Evolutionary conservation across 495 filamentous ascomycete species (phyloP).

Genomic region (Penicillium dipodomyicola): DNA sequence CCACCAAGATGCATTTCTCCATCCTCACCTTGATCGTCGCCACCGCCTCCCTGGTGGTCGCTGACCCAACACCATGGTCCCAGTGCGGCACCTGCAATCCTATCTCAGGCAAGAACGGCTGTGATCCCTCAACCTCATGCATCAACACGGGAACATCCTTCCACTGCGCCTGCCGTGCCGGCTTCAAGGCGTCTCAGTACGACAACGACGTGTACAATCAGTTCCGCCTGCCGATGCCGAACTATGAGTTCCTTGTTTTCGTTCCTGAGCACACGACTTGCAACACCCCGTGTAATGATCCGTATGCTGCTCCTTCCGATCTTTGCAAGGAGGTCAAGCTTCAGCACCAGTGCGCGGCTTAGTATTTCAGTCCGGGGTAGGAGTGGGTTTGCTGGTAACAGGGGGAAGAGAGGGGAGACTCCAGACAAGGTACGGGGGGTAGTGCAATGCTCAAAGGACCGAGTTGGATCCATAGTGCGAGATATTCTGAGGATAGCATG

Average conservation of each 20-base stretch:
- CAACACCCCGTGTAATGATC: slow-evolving; percentile 41
- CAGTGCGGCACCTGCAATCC: slow-evolving; percentile 46
- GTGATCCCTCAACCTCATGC: slow-evolving; percentile 45
- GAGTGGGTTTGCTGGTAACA: background rate
- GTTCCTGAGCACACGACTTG: slow-evolving; percentile 39
- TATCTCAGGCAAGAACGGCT: slow-evolving; percentile 41
- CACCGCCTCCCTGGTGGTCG: slow-evolving; percentile 24
- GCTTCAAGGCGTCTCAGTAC: slow-evolving; percentile 55
- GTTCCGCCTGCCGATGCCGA: slow-evolving; percentile 42
- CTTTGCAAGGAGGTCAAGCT: slow-evolving; percentile 42
- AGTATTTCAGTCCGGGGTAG: background rate
- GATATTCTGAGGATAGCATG: background rate
- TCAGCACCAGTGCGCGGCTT: slow-evolving; percentile 33
- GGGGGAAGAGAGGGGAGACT: background rate
- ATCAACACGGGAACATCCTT: slow-evolving; percentile 67
- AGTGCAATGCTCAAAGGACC: background rate
- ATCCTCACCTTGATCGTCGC: slow-evolving; percentile 26
- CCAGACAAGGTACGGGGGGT: background rate
- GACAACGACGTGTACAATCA: slow-evolving; percentile 36
- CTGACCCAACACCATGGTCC: slow-evolving; percentile 20
- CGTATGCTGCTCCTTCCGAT: slow-evolving; percentile 27
- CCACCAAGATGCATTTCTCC: slow-evolving; percentile 29
- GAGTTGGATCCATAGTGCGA: background rate
- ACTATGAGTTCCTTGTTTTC: slow-evolving; percentile 46
- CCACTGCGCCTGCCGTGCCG: slow-evolving; percentile 71